phyloP scores from a whole-genome alignment of 345 rosid species.

The Camelina hispida region DNA sequence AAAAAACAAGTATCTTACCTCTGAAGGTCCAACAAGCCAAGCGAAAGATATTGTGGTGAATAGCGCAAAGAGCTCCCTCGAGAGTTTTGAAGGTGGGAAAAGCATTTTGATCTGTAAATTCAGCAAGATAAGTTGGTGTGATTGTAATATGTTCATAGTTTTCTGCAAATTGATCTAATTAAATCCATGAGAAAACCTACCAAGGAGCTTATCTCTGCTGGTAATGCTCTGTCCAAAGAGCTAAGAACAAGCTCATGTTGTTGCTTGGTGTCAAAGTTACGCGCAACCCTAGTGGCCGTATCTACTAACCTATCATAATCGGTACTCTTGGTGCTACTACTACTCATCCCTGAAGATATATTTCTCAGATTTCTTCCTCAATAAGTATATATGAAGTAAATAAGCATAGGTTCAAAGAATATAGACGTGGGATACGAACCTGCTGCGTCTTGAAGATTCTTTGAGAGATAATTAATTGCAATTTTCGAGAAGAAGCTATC shows the following conservation, averaged over 20 bases:
- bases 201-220: constrained; percentile 52
- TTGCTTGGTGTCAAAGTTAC: constrained; percentile 50
- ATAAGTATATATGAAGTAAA: neutral
- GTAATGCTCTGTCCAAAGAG: constrained; percentile 66
- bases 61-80: constrained; percentile 79
- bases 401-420: neutral
- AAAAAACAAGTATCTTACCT: constrained; percentile 50
- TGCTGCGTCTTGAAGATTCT: constrained; percentile 56
- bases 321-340: constrained; percentile 44
- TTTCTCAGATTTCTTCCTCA: neutral
- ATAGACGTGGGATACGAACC: constrained; percentile 46
- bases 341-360: constrained; percentile 43
- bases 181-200: constrained; percentile 42
- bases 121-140: constrained; percentile 3
- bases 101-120: constrained; percentile 58
- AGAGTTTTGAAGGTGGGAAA: constrained; percentile 64
- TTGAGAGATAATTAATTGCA: constrained; percentile 64
- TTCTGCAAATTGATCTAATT: neutral
- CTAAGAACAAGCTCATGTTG: constrained; percentile 67
- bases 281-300: constrained; percentile 56
- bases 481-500: constrained; percentile 62
- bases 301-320: constrained; percentile 76
- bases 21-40: constrained; percentile 89
- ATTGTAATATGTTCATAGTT: neutral
- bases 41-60: constrained; percentile 81